phyloP scores from a whole-genome alignment of 1,284 basidiomycete genomes.

The Sporisorium reilianum region DNA sequence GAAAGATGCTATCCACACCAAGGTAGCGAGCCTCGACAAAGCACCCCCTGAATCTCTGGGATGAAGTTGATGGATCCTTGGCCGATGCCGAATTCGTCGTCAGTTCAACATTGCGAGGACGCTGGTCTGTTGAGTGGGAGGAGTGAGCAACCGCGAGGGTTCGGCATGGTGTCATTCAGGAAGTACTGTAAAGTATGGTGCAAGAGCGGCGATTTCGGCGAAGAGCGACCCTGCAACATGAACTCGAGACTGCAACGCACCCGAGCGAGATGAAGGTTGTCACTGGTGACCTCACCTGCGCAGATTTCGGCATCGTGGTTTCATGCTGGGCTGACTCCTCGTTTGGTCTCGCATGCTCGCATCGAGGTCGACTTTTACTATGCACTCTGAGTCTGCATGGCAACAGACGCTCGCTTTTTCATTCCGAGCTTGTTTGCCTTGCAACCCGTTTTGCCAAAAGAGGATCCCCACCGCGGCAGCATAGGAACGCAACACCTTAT shows the following conservation, averaged over 20 bases:
- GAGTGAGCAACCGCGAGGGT: neutral
- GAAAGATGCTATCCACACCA: neutral
- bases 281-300: neutral
- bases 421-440: neutral
- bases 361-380: too few relatives aligned
- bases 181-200: too few relatives aligned
- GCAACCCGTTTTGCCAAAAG: too few relatives aligned
- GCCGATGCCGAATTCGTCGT: neutral
- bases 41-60: neutral
- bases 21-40: neutral
- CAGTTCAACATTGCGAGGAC: neutral
- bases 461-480: neutral
- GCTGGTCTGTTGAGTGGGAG: neutral
- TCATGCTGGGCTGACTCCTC: neutral
- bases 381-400: too few relatives aligned
- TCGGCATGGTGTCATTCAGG: too few relatives aligned
- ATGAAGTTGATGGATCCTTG: neutral
- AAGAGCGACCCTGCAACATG: neutral
- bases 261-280: constrained; percentile 1
- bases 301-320: neutral
- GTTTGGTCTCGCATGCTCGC: neutral
- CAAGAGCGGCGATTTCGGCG: neutral
- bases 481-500: neutral
- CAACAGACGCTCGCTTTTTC: neutral
- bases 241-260: neutral